Base-by-base conservation (phyloP, 1,284 basidiomycete species). In the Pulveroboletus sp. region DNA sequence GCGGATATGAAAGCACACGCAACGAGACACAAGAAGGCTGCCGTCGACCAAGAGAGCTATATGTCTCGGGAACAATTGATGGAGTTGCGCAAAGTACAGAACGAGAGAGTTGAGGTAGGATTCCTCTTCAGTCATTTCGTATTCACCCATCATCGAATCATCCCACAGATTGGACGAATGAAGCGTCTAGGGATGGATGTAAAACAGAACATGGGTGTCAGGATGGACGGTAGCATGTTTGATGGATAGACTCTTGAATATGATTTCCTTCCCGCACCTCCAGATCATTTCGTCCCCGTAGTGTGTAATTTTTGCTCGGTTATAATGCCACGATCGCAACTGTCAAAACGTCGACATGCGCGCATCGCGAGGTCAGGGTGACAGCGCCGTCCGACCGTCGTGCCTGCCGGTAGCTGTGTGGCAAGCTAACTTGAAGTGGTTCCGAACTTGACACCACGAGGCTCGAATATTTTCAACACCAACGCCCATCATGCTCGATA, bases 151-250 rank as follows among this genome's bases (percentile, higher is more conserved):
- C 20, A 52, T 49, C 28, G 43, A 53, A 46, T 52, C 28, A 22
- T 45, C 46, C 47, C 49, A 17, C 57, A 90, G 86, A 86, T 83
- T 45, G 85, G 87, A 17, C 89, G 88, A 72, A 91, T 92, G 89
- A 92, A 92, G 68, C 74, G 85, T 28, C 69, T 93, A 25, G 91
- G 91, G 0, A 89, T 93, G 87, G 87, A 92, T 22, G 78, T 92
- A 48, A 89, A 87, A 65, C 82, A 86, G 67, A 90, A 78, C 63
- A 85, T 91, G 80, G 91, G 90, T 43, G 89, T 92, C 25, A 77
- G 90, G 49, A 92, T 91, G 89, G 91, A 92, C 57, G 81, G 81
- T 35, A 77, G 74, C 24, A 63, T 75, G 69, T 80, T 83, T 63
- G 82, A 84, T 26, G 79, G 69, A 44, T 76, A 62, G 57, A 44